Conservation (phyloP, 768 basidiomycete species). For the Hypholoma sublateritium region DNA sequence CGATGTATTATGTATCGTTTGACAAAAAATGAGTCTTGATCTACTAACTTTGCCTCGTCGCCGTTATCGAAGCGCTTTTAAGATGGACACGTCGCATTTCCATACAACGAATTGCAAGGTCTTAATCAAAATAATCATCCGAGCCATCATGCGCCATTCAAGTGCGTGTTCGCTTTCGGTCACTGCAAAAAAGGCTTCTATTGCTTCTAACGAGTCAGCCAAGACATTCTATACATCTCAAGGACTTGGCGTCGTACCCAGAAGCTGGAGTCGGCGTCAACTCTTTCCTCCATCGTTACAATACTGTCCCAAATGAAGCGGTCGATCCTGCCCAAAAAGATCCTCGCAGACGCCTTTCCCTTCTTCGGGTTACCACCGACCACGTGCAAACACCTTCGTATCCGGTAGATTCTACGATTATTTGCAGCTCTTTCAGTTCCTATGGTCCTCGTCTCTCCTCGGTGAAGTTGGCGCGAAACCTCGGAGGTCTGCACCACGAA, state of each 20-base stretch:
- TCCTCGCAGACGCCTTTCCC: no score
- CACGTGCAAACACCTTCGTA: no score
- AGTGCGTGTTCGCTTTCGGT: neutral
- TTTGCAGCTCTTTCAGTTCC: no score
- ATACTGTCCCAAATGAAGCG: neutral
- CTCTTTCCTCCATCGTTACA: slow-evolving; percentile 17
- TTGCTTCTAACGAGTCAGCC: neutral
- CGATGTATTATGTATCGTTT: neutral
- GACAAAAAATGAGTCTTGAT: neutral
- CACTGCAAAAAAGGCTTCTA: neutral
- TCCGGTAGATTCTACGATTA: no score
- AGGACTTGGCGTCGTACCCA: slow-evolving; percentile 11
- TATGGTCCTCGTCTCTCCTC: no score
- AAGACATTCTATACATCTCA: neutral
- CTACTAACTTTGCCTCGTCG: no score
- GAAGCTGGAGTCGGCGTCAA: slow-evolving; percentile 14
- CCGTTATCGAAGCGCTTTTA: no score
- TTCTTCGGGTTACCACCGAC: no score
- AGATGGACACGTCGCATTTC: no score
- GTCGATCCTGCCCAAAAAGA: no score
- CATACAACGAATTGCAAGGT: neutral
- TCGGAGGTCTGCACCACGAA: no score
- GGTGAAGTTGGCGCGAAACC: no score
- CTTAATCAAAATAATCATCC: slow-evolving; percentile 11
- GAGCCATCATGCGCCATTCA: slow-evolving; percentile 19